These are phyloP conservation scores for Batrachochytrium dendrobatidis DNA, from an alignment of 371 early-diverging fungal species.

Conservation along the genomic window DNA sequence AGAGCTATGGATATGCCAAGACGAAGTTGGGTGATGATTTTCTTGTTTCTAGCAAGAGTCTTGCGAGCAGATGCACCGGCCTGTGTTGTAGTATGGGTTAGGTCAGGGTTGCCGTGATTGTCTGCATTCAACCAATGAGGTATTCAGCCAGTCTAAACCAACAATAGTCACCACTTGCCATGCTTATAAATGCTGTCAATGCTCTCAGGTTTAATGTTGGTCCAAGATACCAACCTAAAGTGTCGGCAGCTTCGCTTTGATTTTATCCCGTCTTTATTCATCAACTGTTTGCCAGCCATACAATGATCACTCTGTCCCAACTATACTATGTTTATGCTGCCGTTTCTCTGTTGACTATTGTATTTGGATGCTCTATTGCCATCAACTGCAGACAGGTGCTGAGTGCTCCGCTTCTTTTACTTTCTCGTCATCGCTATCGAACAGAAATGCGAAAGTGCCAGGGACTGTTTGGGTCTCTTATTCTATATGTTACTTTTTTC, in stretches of 20 bases:
- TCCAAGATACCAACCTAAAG: background rate
- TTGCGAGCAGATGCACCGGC: background rate
- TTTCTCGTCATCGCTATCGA: conserved; percentile 33
- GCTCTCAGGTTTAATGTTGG: background rate
- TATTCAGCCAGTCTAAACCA: background rate
- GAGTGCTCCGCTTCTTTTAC: conserved; percentile 21
- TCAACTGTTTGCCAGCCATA: background rate
- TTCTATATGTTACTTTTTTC: conserved; percentile 53
- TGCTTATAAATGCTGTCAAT: background rate
- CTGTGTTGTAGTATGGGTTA: background rate
- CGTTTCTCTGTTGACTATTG: conserved; percentile 19
- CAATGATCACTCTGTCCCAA: background rate
- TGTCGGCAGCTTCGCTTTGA: too few relatives aligned
- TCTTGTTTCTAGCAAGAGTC: background rate
- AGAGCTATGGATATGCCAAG: background rate
- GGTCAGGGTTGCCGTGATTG: background rate
- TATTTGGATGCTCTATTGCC: conserved; percentile 28
- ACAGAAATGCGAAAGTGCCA: conserved; percentile 47
- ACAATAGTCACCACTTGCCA: background rate
- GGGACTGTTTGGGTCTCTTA: conserved; percentile 52
- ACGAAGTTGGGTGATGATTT: background rate
- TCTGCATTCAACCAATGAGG: background rate
- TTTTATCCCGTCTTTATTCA: background rate
- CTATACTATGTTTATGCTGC: background rate
- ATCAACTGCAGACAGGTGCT: conserved; percentile 39